Percentiles rank a stretch among this genome's conserved stretches.
Evolutionary conservation across 768 basidiomycete genomes (phyloP).

Genomic region (Tylopilus rubrobrunneus): DNA sequence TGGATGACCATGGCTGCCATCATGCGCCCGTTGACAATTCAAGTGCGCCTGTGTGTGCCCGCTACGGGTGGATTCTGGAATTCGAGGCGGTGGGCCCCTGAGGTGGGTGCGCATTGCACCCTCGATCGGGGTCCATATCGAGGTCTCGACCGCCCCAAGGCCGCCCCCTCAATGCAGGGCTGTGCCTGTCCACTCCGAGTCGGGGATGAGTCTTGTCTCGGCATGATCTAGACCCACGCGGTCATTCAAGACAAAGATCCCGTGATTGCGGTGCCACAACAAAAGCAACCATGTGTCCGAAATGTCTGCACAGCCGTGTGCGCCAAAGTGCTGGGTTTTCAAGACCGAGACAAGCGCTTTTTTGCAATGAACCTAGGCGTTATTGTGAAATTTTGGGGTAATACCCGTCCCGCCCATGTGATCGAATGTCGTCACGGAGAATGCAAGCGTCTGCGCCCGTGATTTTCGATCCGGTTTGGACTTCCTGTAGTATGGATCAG

Average conservation of each 20-base stretch:
- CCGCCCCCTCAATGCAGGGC: not conserved
- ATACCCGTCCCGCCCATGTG: not conserved
- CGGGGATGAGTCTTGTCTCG: not conserved
- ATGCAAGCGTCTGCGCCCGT: not conserved
- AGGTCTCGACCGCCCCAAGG: slow-evolving; percentile 9
- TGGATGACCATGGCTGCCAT: not conserved
- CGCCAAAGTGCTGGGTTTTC: not conserved
- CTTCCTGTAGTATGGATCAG: not conserved
- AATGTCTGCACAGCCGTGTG: not conserved
- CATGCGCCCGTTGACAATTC: not conserved
- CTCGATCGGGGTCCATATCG: slow-evolving; percentile 10
- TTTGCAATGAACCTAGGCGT: not conserved
- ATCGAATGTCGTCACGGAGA: not conserved
- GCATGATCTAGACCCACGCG: not conserved
- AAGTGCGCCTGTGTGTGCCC: not conserved
- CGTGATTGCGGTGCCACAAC: not conserved
- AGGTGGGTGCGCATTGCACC: slow-evolving; percentile 1
- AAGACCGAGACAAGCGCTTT: not conserved
- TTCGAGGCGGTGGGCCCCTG: not conserved
- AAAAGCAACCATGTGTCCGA: not conserved
- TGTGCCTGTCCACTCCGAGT: not conserved
- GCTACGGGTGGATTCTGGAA: not conserved
- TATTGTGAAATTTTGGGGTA: not conserved
- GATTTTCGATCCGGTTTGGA: not conserved
- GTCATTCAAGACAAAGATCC: not conserved